A percentile compares a stretch with the other conserved stretches of the same genome.
phyloP scores from a whole-genome alignment of 192 early-diverging fungal genomes.

The Podila epicladia region DNA sequence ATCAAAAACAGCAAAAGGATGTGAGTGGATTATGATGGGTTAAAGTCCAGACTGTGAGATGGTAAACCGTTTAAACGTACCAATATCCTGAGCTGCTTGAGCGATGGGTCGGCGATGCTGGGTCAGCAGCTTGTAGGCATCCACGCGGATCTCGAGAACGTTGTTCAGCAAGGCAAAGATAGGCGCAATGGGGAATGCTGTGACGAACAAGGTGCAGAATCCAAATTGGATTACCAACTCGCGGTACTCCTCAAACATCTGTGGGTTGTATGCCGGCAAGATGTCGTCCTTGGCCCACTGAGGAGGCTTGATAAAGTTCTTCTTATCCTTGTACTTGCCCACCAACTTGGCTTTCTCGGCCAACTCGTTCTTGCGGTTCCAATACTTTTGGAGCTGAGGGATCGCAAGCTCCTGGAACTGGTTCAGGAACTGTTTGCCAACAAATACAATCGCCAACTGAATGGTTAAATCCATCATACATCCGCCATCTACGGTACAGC shows the following conservation, averaged over 20 bases:
- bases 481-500: slow-evolving; percentile 10
- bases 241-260: slow-evolving; percentile 52
- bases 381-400: slow-evolving; percentile 49
- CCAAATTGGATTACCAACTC: slow-evolving; percentile 74
- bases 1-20: too few relatives aligned
- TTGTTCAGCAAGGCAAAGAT: slow-evolving; percentile 72
- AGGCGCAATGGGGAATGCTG: slow-evolving; percentile 75
- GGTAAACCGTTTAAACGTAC: slow-evolving; percentile 32
- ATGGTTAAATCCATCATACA: slow-evolving; percentile 68
- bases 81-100: slow-evolving; percentile 50
- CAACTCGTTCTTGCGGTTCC: slow-evolving; percentile 45
- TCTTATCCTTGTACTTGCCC: slow-evolving; percentile 34
- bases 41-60: background rate
- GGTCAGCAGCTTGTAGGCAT: slow-evolving; percentile 54
- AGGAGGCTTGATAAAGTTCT: slow-evolving; percentile 38
- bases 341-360: slow-evolving; percentile 17
- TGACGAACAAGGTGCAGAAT: slow-evolving; percentile 72
- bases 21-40: too few relatives aligned
- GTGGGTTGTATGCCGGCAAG: slow-evolving; percentile 43
- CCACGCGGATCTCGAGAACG: slow-evolving; percentile 67
- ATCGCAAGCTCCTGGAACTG: slow-evolving; percentile 59
- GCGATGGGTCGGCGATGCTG: slow-evolving; percentile 43
- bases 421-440: slow-evolving; percentile 63
- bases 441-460: slow-evolving; percentile 69
- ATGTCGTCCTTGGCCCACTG: slow-evolving; percentile 60